Percentiles rank a stretch among this genome's conserved stretches.
Conservation (phyloP, 768 basidiomycete genomes). For the Mycena haematopus region DNA sequence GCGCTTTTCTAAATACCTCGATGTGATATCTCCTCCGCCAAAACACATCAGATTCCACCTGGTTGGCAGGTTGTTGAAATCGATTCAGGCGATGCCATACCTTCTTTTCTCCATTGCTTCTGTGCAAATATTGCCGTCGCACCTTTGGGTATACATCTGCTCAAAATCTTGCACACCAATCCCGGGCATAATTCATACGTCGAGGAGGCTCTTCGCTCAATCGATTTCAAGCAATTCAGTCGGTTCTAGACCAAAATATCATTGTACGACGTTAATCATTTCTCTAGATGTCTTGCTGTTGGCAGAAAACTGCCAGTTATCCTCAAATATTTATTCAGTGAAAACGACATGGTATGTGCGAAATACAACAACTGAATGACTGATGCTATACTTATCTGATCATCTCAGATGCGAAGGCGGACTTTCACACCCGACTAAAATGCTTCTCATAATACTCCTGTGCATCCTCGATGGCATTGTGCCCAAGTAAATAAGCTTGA, state of each 20-base stretch:
- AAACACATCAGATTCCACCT: slow-evolving; percentile 1
- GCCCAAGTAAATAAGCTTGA: slow-evolving; percentile 15
- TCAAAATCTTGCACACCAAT: slow-evolving; percentile 10
- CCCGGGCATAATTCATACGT: background rate
- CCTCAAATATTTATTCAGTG: background rate
- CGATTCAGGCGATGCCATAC: slow-evolving; percentile 19
- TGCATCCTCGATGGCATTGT: slow-evolving; percentile 17
- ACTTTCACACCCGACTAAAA: background rate
- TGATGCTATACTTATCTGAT: background rate
- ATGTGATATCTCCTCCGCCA: slow-evolving; percentile 16
- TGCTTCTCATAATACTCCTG: slow-evolving; percentile 15
- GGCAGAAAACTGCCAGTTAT: background rate
- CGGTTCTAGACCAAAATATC: background rate
- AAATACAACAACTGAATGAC: background rate
- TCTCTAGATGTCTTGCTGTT: background rate
- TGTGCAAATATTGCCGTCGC: slow-evolving; percentile 4
- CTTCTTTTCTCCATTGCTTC: slow-evolving; percentile 13
- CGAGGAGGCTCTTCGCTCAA: slow-evolving; percentile 8
- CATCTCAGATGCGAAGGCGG: background rate
- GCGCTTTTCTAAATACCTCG: slow-evolving; percentile 18
- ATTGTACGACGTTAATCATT: background rate
- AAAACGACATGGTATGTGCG: background rate
- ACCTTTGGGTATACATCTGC: background rate
- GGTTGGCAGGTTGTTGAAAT: slow-evolving; percentile 18
- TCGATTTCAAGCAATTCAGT: background rate